A percentile compares a stretch with the other conserved stretches of the same genome.
phyloP scores from a whole-genome alignment of 2,329 filamentous ascomycete species.

The Cordyceps tenuipes region DNA sequence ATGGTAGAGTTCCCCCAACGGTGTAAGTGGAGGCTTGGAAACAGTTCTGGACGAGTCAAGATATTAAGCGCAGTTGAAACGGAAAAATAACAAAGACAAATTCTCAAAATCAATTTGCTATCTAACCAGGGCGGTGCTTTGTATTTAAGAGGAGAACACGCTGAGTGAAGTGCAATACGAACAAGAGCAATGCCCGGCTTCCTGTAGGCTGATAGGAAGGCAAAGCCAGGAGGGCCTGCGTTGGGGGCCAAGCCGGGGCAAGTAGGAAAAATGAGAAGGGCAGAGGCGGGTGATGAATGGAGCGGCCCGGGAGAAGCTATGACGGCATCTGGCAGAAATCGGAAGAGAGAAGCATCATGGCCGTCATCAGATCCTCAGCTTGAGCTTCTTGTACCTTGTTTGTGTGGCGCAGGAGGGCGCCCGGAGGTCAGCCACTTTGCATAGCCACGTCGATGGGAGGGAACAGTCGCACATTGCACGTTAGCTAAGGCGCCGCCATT shows the following conservation, averaged over 20 bases:
- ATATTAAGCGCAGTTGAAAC: neutral
- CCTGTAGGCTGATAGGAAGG: neutral
- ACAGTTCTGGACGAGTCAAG: neutral
- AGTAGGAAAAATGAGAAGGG: neutral
- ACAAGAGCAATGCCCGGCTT: neutral
- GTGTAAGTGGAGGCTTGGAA: neutral
- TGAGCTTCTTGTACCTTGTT: neutral
- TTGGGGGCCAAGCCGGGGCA: slow-evolving; percentile 1
- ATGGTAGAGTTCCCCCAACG: neutral
- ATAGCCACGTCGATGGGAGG: neutral
- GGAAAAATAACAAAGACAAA: neutral
- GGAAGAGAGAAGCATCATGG: neutral
- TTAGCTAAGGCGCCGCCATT: too few relatives aligned
- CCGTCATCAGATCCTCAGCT: neutral
- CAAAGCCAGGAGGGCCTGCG: neutral
- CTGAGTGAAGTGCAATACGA: neutral
- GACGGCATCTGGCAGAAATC: neutral
- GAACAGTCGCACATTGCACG: too few relatives aligned
- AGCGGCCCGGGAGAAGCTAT: neutral
- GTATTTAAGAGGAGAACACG: neutral
- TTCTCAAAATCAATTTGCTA: neutral
- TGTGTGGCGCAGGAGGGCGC: neutral
- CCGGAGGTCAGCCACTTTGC: neutral
- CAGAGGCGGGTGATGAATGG: neutral
- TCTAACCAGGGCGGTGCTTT: neutral